Evolutionary conservation across 2,329 filamentous ascomycete genomes (phyloP).

Genomic region (Paecilomyces fulvus): DNA sequence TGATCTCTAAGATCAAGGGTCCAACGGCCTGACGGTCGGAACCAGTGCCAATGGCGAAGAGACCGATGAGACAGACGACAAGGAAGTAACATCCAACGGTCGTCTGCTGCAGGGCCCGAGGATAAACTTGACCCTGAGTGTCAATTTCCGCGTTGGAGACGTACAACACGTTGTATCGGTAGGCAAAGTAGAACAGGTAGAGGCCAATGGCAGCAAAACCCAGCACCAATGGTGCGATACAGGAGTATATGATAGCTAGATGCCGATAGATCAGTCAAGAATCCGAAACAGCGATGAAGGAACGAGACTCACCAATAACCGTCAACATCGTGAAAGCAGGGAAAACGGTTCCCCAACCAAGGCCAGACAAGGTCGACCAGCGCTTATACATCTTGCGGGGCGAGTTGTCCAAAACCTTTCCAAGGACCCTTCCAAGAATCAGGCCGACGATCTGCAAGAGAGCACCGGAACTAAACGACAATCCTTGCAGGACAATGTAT

Average conservation of each 20-base stretch:
- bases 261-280: constrained; percentile 2
- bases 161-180: constrained; percentile 84
- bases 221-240: constrained; percentile 77
- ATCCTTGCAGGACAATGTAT: constrained; percentile 87
- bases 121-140: constrained; percentile 80
- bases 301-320: constrained; percentile 58
- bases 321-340: constrained; percentile 74
- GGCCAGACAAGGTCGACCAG: constrained; percentile 63
- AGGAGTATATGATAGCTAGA: constrained; percentile 71
- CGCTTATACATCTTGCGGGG: constrained; percentile 72
- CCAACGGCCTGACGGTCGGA: constrained; percentile 55
- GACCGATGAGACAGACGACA: constrained; percentile 72
- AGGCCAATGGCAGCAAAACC: constrained; percentile 74
- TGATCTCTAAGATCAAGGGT: constrained; percentile 66
- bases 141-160: constrained; percentile 76
- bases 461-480: constrained; percentile 66
- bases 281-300: background rate
- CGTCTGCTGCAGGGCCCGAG: constrained; percentile 78
- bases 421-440: constrained; percentile 63
- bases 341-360: constrained; percentile 77
- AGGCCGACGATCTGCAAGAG: constrained; percentile 69
- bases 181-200: constrained; percentile 74
- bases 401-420: constrained; percentile 65
- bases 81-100: constrained; percentile 76
- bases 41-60: constrained; percentile 64